These are phyloP conservation scores for Hymenoscyphus albidus DNA, from an alignment of 2,329 filamentous ascomycete genomes.

Conservation along the genomic window DNA sequence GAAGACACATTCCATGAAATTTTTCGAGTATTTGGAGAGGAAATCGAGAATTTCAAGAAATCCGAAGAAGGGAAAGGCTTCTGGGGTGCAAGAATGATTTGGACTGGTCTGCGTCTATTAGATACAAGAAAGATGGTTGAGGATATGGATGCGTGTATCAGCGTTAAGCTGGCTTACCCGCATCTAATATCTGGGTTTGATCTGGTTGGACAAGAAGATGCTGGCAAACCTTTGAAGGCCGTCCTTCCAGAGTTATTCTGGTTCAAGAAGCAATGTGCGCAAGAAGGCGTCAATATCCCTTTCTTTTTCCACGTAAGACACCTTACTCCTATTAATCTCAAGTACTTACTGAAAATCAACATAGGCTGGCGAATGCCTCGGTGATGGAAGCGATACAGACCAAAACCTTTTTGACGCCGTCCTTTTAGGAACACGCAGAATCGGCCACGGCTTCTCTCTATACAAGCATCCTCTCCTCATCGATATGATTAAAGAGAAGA, in stretches of 20 bases:
- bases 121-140: conserved; percentile 65
- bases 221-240: conserved; percentile 70
- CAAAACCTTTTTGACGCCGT: conserved; percentile 85
- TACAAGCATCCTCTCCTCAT: conserved; percentile 89
- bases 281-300: conserved; percentile 75
- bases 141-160: conserved; percentile 84
- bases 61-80: conserved; percentile 70
- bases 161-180: conserved; percentile 74
- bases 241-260: conserved; percentile 84
- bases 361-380: conserved; percentile 77
- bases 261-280: conserved; percentile 82
- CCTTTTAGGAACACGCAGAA: conserved; percentile 78
- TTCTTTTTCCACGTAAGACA: conserved; percentile 78
- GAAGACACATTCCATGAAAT: conserved; percentile 67
- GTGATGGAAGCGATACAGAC: conserved; percentile 72
- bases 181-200: conserved; percentile 84
- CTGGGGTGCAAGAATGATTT: conserved; percentile 82
- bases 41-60: conserved; percentile 70
- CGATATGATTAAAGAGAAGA: conserved; percentile 83
- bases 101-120: conserved; percentile 68
- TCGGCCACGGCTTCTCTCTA: conserved; percentile 84
- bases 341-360: neutral
- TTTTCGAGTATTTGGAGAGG: conserved; percentile 71
- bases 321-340: too few relatives aligned
- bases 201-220: conserved; percentile 82